phyloP scores from a whole-genome alignment of 2,329 filamentous ascomycete genomes.

The Lasiodiplodia gonubiensis region DNA sequence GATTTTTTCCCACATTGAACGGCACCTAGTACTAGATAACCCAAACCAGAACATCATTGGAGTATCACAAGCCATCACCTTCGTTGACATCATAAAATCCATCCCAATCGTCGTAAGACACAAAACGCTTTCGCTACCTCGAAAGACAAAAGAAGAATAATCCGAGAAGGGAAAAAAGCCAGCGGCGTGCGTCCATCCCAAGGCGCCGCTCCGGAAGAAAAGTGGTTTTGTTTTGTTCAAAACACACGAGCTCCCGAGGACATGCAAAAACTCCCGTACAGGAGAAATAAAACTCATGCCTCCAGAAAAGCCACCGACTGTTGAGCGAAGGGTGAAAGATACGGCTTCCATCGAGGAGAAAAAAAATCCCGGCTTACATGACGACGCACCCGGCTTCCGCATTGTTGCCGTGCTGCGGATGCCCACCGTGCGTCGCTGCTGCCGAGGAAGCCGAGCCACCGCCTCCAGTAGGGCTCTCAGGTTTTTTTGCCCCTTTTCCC shows the following conservation, averaged over 20 bases:
- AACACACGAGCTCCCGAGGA: slow-evolving; percentile 20
- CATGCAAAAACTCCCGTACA: slow-evolving; percentile 28
- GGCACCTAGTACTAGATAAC: background rate
- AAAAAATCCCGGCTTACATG: slow-evolving; percentile 23
- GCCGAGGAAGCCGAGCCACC: slow-evolving; percentile 21
- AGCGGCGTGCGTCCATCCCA: background rate
- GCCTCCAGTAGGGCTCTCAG: slow-evolving; percentile 32
- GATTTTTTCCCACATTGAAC: background rate
- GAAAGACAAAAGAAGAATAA: background rate
- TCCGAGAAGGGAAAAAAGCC: background rate
- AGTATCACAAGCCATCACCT: background rate
- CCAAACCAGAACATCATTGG: background rate
- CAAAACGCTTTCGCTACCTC: background rate
- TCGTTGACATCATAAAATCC: background rate
- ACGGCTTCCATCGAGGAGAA: slow-evolving; percentile 3
- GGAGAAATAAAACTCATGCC: slow-evolving; percentile 29
- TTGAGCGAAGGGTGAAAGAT: slow-evolving; percentile 16
- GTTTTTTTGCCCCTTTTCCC: slow-evolving; percentile 38
- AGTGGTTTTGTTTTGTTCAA: background rate
- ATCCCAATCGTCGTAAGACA: background rate
- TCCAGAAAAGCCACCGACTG: slow-evolving; percentile 27
- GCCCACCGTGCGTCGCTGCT: slow-evolving; percentile 13
- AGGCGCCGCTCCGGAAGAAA: background rate
- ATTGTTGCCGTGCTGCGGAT: slow-evolving; percentile 25
- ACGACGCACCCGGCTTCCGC: slow-evolving; percentile 28